Base-by-base conservation (phyloP, 2,329 filamentous ascomycete genomes). In the Rhynchosporium agropyri region DNA sequence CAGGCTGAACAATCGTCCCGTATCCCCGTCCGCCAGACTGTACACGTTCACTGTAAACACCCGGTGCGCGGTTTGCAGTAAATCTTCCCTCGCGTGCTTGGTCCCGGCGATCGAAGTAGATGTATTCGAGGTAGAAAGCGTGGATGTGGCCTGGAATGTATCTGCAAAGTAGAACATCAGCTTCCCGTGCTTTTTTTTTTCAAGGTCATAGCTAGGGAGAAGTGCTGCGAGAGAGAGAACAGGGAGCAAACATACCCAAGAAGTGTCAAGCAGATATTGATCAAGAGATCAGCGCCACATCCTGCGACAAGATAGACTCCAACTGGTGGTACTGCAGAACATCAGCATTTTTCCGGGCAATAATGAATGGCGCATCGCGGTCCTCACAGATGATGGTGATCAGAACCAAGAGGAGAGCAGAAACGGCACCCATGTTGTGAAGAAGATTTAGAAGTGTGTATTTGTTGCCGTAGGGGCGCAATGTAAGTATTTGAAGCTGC, bases 91-190 rank as follows among this genome's bases (percentile, higher is more conserved):
- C 78, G 51, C 80, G 77, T 2, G 82, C 81, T 73, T 87, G 83
- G 69, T 91, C 87, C 59, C 82, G 83, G 45, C 89, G 88, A 71
- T 91, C 85, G 76, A 89, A 94, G 79, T 93, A 96, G 66, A 96
- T 81, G 74, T 92, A 96, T 76, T 92, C 86, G 62, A 75, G 62
- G 60, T 75, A 75, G 68, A 75, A 74, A 42, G 74, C 74, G 62
- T 75, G 74, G 56, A 75, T 71, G 46, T 74, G 72, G 40, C 74
- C 74, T 3, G 74, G 74, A 29, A 75, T 64, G 53, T 73, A 75
- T 15, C 73, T 75, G 45, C 29, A 40, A 20, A 65, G 26, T 33
- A 33, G 92, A 69, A 74, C 93, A 36, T 56, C 50, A 68, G 45
- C 45, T 4, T 50, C 6, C 20, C 26, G 6, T 46, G 9, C 3